Evolutionary conservation across 2,329 filamentous ascomycete species (phyloP).

Genomic region (Hymenoscyphus fraxineus): DNA sequence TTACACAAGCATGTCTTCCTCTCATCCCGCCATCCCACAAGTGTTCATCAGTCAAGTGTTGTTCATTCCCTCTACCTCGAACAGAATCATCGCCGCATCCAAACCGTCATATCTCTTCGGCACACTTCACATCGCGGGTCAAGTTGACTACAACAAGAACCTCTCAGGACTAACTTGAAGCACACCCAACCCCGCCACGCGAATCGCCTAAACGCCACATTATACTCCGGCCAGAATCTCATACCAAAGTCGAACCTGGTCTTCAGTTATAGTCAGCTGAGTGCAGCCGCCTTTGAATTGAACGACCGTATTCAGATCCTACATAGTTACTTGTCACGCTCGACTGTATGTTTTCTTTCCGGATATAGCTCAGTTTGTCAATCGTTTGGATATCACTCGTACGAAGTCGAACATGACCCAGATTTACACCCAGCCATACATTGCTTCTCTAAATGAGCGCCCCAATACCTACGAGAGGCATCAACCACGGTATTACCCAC

Average conservation of each 20-base stretch:
- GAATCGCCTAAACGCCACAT: constrained; percentile 3
- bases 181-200: constrained; percentile 1
- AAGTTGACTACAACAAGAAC: neutral
- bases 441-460: constrained; percentile 24
- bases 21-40: neutral
- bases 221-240: neutral
- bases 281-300: constrained; percentile 25
- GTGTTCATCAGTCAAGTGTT: neutral
- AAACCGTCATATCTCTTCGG: neutral
- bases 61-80: neutral
- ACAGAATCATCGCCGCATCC: neutral
- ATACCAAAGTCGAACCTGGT: neutral
- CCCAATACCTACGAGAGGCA: constrained; percentile 21
- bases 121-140: constrained; percentile 1
- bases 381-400: neutral
- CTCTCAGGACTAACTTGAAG: neutral
- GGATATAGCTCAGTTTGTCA: neutral
- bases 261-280: constrained; percentile 21
- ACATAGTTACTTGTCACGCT: constrained; percentile 24
- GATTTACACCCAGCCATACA: constrained; percentile 28
- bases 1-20: neutral
- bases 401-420: constrained; percentile 30
- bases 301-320: constrained; percentile 27
- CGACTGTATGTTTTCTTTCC: constrained; percentile 19
- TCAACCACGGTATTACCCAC: constrained; percentile 18